phyloP scores from a whole-genome alignment of 202 grass and related monocot species.

The Setaria italica region DNA sequence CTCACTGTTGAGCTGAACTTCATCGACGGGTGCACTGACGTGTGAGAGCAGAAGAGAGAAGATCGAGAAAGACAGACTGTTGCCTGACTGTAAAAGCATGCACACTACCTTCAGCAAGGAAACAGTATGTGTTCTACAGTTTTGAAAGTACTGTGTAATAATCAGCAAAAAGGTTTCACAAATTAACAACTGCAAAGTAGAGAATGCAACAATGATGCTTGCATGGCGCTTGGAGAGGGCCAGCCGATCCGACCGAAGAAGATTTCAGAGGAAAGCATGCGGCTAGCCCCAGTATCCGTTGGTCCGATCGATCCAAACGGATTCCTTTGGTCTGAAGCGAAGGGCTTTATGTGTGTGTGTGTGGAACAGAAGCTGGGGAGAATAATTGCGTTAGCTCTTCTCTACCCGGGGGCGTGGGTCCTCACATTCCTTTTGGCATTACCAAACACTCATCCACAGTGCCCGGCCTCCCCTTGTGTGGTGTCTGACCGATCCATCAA shows the following conservation, averaged over 20 bases:
- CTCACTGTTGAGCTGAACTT: slow-evolving; percentile 1
- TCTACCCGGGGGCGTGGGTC: slow-evolving; percentile 36
- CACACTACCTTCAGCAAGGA: background rate
- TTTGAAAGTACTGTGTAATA: background rate
- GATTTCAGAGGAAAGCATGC: slow-evolving; percentile 9
- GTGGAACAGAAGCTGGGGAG: slow-evolving; percentile 49
- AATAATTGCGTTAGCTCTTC: slow-evolving; percentile 62
- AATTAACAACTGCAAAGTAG: slow-evolving; percentile 19
- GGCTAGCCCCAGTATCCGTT: background rate
- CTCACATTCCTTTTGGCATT: slow-evolving; percentile 60
- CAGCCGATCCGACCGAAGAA: slow-evolving; percentile 7
- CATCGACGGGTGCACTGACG: slow-evolving; percentile 11
- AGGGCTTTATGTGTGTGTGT: slow-evolving; percentile 42
- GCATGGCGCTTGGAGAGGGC: background rate
- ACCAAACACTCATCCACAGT: slow-evolving; percentile 45
- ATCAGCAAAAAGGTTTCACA: background rate
- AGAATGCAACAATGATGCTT: slow-evolving; percentile 41
- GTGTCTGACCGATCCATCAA: slow-evolving; percentile 41
- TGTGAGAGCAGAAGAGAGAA: background rate
- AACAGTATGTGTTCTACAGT: background rate
- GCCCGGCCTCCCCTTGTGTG: background rate
- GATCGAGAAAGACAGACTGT: background rate
- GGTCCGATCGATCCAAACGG: slow-evolving; percentile 24
- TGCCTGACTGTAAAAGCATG: background rate
- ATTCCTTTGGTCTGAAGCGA: slow-evolving; percentile 61